phyloP scores from a whole-genome alignment of 192 early-diverging fungal genomes.

The Coemansia sp. region DNA sequence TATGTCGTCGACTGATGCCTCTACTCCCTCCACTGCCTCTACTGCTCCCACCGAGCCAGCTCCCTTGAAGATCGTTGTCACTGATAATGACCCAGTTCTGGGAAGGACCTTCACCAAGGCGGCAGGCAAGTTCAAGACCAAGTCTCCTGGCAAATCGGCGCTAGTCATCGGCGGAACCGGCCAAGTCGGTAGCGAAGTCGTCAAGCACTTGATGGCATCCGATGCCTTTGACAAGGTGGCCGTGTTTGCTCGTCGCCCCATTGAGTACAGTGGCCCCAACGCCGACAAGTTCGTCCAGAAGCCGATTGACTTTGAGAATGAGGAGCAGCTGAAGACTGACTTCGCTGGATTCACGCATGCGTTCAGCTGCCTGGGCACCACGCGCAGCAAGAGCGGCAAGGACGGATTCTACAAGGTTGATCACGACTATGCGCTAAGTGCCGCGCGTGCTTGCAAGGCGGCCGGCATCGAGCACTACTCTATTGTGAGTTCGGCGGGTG shows the following conservation, averaged over 20 bases:
- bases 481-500: constrained; percentile 46
- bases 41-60: neutral
- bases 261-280: constrained; percentile 34
- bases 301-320: constrained; percentile 73
- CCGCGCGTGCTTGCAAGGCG: constrained; percentile 28
- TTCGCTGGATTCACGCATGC: constrained; percentile 56
- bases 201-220: constrained; percentile 41
- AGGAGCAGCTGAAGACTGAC: constrained; percentile 40
- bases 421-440: constrained; percentile 68
- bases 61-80: constrained; percentile 16
- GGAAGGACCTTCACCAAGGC: constrained; percentile 26
- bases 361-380: constrained; percentile 74
- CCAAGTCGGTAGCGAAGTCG: constrained; percentile 49
- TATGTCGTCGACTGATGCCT: neutral
- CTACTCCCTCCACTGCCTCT: neutral
- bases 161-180: constrained; percentile 50
- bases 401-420: constrained; percentile 75
- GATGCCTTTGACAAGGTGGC: constrained; percentile 50
- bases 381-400: constrained; percentile 63
- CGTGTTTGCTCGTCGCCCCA: constrained; percentile 38
- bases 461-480: constrained; percentile 40
- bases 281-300: constrained; percentile 59
- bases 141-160: constrained; percentile 22
- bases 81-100: constrained; percentile 18
- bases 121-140: constrained; percentile 31